Percentiles rank a stretch among this genome's conserved stretches.
Conservation (phyloP, 148 eudicot genomes). For the Beta vulgaris region DNA sequence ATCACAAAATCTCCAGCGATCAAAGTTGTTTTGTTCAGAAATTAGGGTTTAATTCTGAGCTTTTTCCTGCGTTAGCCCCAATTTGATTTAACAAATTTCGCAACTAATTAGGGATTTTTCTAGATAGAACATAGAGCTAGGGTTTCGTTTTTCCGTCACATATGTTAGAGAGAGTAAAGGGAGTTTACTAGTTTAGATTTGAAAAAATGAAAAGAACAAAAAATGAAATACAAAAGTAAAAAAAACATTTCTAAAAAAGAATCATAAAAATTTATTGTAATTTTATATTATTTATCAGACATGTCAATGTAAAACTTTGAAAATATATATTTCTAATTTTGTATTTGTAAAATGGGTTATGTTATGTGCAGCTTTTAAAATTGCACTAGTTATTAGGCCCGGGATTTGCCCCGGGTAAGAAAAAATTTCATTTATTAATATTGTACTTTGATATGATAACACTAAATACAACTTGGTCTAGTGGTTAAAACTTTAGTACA, state of each 20-base stretch:
- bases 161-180: constrained; percentile 11
- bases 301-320: too few relatives aligned
- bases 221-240: not conserved
- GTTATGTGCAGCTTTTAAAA: too few relatives aligned
- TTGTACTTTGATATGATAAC: too few relatives aligned
- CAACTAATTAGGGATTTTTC: constrained; percentile 31
- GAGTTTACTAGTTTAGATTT: constrained; percentile 26
- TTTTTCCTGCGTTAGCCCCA: constrained; percentile 33
- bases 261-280: not conserved
- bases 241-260: not conserved
- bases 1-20: constrained; percentile 23
- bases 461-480: too few relatives aligned
- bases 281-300: too few relatives aligned
- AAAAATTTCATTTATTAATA: too few relatives aligned
- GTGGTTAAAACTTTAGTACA: too few relatives aligned
- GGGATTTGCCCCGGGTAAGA: too few relatives aligned
- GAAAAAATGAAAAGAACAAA: not conserved
- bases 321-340: too few relatives aligned
- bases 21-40: constrained; percentile 5
- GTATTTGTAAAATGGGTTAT: too few relatives aligned
- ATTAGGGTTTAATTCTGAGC: constrained; percentile 23
- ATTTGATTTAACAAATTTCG: constrained; percentile 27
- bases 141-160: constrained; percentile 41
- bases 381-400: too few relatives aligned
- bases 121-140: constrained; percentile 37